Base-by-base conservation (phyloP, 2,329 filamentous ascomycete species). In the Beauveria brongniartii region DNA sequence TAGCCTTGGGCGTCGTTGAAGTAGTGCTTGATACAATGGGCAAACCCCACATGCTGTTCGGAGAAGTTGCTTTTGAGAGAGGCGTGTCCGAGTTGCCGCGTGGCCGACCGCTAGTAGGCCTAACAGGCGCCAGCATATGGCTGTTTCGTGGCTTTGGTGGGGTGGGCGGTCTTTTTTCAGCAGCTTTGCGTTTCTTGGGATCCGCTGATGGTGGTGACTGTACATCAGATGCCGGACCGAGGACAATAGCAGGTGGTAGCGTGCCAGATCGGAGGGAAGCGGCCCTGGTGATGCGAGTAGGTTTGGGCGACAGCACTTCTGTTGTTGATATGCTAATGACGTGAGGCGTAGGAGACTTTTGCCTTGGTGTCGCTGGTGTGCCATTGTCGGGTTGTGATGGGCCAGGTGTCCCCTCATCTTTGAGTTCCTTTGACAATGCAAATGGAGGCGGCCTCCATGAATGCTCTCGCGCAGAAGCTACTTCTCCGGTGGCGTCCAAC, bases 131-230 rank as follows among this genome's bases (percentile, higher is more conserved):
- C 20, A 65, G 61, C 34, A 66, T 68, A 20, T 64, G 66, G 34
- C 67, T 66, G 2, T 69, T 70, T 2, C 73, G 66, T 10, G 72
- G 72, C 47, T 74, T 69, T 2, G 74, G 74, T 1, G 74, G 74
- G 18, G 73, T 72, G 1, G 77, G 75, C 16, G 75, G 69, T 16
- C 41, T 43, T 20, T 57, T 57, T 22, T 51, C 47, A 3, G 22
- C 46, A 8, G 65, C 55, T 20, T 63, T 67, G 8, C 64, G 68
- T 59, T 72, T 74, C 59, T 62, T 65, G 9, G 70, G 70, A 61
- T 71, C 70, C 2, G 68, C 67, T 8, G 70, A 70, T 1, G 67
- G 65, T 1, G 68, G 64, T 10, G 66, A 67, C 14, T 63, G 59
- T 24, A 63, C 41, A 40, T 67, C 62, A 34, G 62, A 65, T 37